These are phyloP conservation scores for Sugiyamaella lignohabitans DNA, from an alignment of 805 yeast species.

Conservation along the genomic window DNA sequence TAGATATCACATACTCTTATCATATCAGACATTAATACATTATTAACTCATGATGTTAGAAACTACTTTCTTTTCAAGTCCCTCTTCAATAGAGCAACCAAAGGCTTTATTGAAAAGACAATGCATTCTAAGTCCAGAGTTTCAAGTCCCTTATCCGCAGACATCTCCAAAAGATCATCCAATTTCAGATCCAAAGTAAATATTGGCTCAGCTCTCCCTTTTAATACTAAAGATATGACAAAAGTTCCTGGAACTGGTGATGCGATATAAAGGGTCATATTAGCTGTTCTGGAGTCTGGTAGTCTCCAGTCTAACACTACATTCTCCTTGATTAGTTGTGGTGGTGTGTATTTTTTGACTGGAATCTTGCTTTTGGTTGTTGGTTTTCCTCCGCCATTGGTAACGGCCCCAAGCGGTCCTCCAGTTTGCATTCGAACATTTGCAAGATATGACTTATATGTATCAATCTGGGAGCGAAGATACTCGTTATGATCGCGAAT, in stretches of 20 bases:
- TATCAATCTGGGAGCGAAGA: slow-evolving; percentile 31
- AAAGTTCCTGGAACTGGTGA: slow-evolving; percentile 30
- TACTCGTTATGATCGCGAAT: slow-evolving; percentile 34
- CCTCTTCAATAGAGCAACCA: slow-evolving; percentile 24
- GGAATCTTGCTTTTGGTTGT: slow-evolving; percentile 11
- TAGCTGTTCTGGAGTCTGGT: slow-evolving; percentile 22
- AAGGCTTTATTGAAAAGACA: slow-evolving; percentile 23
- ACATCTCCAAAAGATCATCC: slow-evolving; percentile 31
- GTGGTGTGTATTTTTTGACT: slow-evolving; percentile 24
- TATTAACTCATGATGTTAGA: no score
- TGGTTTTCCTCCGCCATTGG: slow-evolving; percentile 12
- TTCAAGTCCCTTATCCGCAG: slow-evolving; percentile 20
- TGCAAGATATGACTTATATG: slow-evolving; percentile 32
- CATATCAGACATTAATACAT: background rate
- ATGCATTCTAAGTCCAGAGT: slow-evolving; percentile 28
- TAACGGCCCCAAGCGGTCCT: slow-evolving; percentile 22
- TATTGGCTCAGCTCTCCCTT: slow-evolving; percentile 29
- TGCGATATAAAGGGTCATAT: slow-evolving; percentile 24
- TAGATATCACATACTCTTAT: no score
- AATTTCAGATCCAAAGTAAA: slow-evolving; percentile 29
- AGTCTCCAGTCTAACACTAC: slow-evolving; percentile 26
- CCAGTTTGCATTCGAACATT: slow-evolving; percentile 31
- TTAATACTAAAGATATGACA: slow-evolving; percentile 27
- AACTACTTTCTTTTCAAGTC: slow-evolving; percentile 19
- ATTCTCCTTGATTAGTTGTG: slow-evolving; percentile 25